These are phyloP conservation scores for Scheffersomyces quercinus DNA, from an alignment of 1,139 yeast genomes.

Conservation along the genomic window DNA sequence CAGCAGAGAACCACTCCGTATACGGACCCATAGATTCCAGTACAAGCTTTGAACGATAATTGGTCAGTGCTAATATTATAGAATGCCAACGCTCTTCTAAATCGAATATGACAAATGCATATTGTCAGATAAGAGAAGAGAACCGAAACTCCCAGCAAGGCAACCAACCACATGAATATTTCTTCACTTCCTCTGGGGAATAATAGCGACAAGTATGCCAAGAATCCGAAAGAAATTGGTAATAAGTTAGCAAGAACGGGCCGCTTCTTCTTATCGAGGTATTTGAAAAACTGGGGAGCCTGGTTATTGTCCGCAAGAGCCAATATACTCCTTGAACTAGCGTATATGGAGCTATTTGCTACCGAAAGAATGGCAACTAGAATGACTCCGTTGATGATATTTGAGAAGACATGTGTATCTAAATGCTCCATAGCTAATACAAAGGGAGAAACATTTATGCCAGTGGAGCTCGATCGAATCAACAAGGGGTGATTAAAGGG, in stretches of 20 bases:
- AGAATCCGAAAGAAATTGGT: slow-evolving; percentile 14
- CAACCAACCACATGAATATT: slow-evolving; percentile 17
- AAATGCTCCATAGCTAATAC: slow-evolving; percentile 17
- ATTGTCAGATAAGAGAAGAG: slow-evolving; percentile 8
- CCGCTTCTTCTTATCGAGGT: slow-evolving; percentile 16
- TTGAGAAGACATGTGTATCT: slow-evolving; percentile 15
- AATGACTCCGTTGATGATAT: slow-evolving; percentile 17
- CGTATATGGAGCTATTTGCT: slow-evolving; percentile 19
- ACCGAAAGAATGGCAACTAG: slow-evolving; percentile 15
- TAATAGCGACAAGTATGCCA: slow-evolving; percentile 14
- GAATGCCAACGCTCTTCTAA: slow-evolving; percentile 1
- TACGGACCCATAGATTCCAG: slow-evolving; percentile 1
- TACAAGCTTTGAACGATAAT: not conserved
- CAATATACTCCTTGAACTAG: slow-evolving; percentile 15
- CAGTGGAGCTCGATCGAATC: slow-evolving; percentile 1
- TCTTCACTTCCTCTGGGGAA: slow-evolving; percentile 10
- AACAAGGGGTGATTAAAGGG: slow-evolving; percentile 3
- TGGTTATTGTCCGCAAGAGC: slow-evolving; percentile 16
- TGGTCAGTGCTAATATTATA: not conserved
- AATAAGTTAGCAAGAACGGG: slow-evolving; percentile 16
- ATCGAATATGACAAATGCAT: slow-evolving; percentile 3
- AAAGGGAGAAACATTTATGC: slow-evolving; percentile 16
- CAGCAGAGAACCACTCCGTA: slow-evolving; percentile 1
- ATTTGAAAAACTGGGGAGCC: slow-evolving; percentile 14
- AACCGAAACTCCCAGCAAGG: slow-evolving; percentile 16